These are phyloP conservation scores for Syzygium jambos DNA, from an alignment of 345 rosid species.

Conservation along the genomic window DNA sequence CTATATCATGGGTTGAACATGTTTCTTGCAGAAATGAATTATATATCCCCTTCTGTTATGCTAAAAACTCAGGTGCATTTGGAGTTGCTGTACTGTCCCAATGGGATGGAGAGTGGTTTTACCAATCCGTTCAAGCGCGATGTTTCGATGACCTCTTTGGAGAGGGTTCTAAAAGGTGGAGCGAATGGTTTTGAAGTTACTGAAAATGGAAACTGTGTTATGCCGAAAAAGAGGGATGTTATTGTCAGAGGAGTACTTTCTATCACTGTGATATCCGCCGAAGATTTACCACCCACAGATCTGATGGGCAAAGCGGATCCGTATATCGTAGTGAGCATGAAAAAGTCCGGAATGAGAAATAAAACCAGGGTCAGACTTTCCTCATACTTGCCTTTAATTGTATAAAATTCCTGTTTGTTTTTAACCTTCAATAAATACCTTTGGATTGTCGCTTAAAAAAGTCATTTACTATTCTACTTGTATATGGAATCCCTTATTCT, in stretches of 20 bases:
- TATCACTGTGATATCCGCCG: constrained; percentile 88
- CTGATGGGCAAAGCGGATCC: constrained; percentile 98
- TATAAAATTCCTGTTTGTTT: background rate
- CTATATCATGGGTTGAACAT: background rate
- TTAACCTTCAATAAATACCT: background rate
- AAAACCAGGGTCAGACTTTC: constrained; percentile 32
- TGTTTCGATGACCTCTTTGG: constrained; percentile 75
- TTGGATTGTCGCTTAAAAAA: background rate
- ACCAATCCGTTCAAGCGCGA: constrained; percentile 49
- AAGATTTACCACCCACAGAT: constrained; percentile 74
- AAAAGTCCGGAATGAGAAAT: constrained; percentile 66
- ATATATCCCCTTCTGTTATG: background rate
- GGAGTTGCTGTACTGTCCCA: constrained; percentile 86
- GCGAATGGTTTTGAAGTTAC: constrained; percentile 31
- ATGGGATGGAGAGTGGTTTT: constrained; percentile 55
- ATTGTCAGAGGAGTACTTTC: constrained; percentile 91
- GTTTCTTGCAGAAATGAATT: background rate
- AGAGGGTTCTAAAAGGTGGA: constrained; percentile 71
- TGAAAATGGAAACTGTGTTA: constrained; percentile 38
- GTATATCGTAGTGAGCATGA: constrained; percentile 74
- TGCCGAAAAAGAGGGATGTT: constrained; percentile 61
- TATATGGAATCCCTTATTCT: background rate
- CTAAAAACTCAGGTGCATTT: constrained; percentile 64
- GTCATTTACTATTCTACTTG: background rate
- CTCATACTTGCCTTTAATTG: background rate